Evolutionary conservation across 1,284 basidiomycete species (phyloP).

Genomic region (Earliella scabrosa): DNA sequence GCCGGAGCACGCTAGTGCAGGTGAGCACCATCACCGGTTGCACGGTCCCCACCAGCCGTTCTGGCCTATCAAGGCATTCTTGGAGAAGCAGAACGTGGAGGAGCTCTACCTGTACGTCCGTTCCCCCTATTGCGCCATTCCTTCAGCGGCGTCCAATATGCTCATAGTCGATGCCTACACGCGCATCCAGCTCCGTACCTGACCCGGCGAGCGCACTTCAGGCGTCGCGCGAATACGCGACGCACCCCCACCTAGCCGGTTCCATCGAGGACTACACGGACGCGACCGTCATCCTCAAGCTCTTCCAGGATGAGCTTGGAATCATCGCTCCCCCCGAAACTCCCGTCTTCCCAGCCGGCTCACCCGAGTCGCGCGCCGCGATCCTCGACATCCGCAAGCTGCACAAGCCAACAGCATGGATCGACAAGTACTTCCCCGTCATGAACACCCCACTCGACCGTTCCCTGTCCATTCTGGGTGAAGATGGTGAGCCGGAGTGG

Average conservation of each 20-base stretch:
- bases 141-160: background rate
- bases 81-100: slow-evolving; percentile 20
- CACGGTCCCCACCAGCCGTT: background rate
- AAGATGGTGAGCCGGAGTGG: slow-evolving; percentile 64
- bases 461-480: slow-evolving; percentile 61
- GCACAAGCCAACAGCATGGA: slow-evolving; percentile 68
- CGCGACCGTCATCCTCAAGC: slow-evolving; percentile 62
- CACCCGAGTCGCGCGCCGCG: slow-evolving; percentile 62
- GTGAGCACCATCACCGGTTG: background rate
- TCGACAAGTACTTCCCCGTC: slow-evolving; percentile 83
- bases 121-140: background rate
- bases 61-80: slow-evolving; percentile 18
- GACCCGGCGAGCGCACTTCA: slow-evolving; percentile 55
- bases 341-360: slow-evolving; percentile 68
- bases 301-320: slow-evolving; percentile 66
- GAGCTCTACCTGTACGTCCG: slow-evolving; percentile 33
- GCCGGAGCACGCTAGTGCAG: too few relatives aligned
- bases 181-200: slow-evolving; percentile 54
- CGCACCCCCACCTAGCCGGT: slow-evolving; percentile 76
- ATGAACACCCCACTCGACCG: slow-evolving; percentile 77
- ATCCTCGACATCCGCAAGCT: slow-evolving; percentile 58
- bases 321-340: slow-evolving; percentile 47
- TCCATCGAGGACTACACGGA: slow-evolving; percentile 66
- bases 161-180: background rate
- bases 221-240: slow-evolving; percentile 62